Base-by-base conservation (phyloP, 768 basidiomycete species). In the Tylopilus rubrobrunneus region DNA sequence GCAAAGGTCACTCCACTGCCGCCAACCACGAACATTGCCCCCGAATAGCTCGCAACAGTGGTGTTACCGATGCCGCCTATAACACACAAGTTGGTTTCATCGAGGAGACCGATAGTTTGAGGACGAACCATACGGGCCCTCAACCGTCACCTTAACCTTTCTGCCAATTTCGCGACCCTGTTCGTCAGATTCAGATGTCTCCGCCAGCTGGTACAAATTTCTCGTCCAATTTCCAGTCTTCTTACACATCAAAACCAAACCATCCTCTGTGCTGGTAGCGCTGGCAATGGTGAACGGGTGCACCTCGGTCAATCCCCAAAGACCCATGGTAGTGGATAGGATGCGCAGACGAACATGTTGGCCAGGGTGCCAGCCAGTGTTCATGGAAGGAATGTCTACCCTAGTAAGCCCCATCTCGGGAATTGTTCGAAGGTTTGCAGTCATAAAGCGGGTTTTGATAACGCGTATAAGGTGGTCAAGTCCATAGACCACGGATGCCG, bases 1-100 rank as follows among this genome's bases (percentile, higher is more conserved):
- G 79, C 80, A 56, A 85, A 88, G 0, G 87, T 82, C 62, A 92
- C 86, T 1, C 90, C 90, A 53, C 84, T 86, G 4, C 90, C 90
- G 4, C 87, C 90, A n/a, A 78, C 83, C 14, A 90, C 67, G 58
- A 91, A 77, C 28, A 91, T 71, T 2, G 84, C 83, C 4, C 80
- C 80, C 0, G 85, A 84, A 68, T 81, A 90, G 56, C 80, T 84
- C 4, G 82, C 67, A 49, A 84, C 76, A 15, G 86, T 74, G 5
- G 76, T 78, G 61, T 87, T 78, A 5, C 86, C 76, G 39, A 82
- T 71, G 7, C 84, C 83, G 53, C 85, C 78, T 83, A 48, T 28
- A 34, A 33, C 21, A 44, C 15, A 6, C 15, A 17, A n/a, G n/a
- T n/a, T 37, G 17, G 17, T 15, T 37, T 55, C 43, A n/a, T 19